Percentiles rank a stretch among this genome's conserved stretches.
These are phyloP conservation scores for Globisporangium recalcitrans DNA, from an alignment of 352 stramenopile genomes.

Conservation along the genomic window DNA sequence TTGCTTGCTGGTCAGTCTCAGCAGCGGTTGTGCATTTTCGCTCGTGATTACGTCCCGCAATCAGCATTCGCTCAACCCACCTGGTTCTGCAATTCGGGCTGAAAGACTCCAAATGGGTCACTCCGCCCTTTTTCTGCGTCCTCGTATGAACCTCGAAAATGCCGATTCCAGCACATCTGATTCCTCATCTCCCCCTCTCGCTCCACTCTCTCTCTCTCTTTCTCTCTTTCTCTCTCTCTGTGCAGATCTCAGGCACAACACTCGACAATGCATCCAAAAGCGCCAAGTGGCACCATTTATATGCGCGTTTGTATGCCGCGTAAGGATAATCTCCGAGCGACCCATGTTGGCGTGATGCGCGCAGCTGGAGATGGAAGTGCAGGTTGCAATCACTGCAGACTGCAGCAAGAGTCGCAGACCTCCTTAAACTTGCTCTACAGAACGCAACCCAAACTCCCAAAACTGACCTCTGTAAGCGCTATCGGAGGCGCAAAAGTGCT, in stretches of 20 bases:
- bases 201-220: background rate
- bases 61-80: background rate
- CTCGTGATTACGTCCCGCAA: background rate
- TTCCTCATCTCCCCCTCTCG: slow-evolving; percentile 11
- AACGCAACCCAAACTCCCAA: background rate
- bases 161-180: slow-evolving; percentile 4
- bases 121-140: background rate
- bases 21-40: background rate
- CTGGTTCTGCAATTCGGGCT: background rate
- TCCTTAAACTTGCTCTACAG: background rate
- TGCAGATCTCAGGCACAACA: background rate
- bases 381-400: background rate
- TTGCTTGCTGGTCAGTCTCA: no score
- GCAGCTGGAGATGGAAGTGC: background rate
- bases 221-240: background rate
- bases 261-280: background rate
- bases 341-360: background rate
- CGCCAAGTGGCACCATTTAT: background rate
- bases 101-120: background rate
- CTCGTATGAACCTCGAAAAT: background rate
- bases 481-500: background rate
- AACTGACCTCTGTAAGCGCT: background rate
- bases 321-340: background rate
- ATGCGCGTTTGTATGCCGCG: background rate
- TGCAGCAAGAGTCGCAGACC: background rate